A percentile compares a stretch with the other conserved stretches of the same genome.
Evolutionary conservation across 257 asterid species (phyloP).

Genomic region (Petrea volubilis): DNA sequence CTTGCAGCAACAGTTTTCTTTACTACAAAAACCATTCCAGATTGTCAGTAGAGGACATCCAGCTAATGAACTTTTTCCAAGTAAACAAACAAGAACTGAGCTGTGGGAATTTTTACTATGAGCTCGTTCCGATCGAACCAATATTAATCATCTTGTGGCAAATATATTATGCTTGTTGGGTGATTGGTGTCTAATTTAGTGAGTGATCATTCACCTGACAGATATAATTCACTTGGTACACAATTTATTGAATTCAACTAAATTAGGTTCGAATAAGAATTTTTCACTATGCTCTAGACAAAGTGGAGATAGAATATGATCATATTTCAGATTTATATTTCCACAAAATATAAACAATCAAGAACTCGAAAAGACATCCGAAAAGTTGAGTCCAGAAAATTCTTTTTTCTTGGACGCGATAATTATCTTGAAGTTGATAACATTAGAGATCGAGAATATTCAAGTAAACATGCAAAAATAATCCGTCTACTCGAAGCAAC

Average conservation of each 20-base stretch:
- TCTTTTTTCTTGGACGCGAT: background rate
- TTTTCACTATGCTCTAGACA: no score
- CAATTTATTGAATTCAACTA: no score
- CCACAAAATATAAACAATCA: background rate
- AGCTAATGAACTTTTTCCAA: background rate
- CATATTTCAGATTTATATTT: background rate
- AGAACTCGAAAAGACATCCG: background rate
- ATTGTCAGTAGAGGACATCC: background rate
- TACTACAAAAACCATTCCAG: background rate
- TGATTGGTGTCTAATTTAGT: no score
- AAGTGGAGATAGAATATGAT: background rate
- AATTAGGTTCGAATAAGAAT: no score
- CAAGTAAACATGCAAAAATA: background rate
- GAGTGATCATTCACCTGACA: no score
- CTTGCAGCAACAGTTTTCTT: background rate
- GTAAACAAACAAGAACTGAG: background rate
- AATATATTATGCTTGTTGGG: no score
- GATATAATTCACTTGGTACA: no score
- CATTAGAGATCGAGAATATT: background rate
- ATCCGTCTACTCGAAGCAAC: background rate
- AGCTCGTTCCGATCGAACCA: no score
- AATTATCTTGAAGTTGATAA: background rate
- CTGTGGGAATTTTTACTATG: no score
- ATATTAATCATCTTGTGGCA: no score
- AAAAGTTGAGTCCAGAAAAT: background rate